Evolutionary conservation across 2,329 filamentous ascomycete species (phyloP).

Genomic region (Paecilomyces sp.): DNA sequence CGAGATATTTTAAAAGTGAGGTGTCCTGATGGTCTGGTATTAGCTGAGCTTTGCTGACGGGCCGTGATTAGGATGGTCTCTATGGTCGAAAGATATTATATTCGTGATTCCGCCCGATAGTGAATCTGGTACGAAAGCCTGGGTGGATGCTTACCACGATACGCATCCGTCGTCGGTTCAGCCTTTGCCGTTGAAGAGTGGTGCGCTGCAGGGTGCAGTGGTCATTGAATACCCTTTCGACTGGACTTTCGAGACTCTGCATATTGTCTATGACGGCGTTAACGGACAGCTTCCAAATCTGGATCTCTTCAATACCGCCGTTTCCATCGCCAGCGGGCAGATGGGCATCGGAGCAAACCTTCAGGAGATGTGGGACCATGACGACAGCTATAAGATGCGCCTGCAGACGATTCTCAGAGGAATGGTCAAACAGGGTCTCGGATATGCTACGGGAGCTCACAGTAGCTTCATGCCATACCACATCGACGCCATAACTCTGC

Average conservation of each 20-base stretch:
- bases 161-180: slow-evolving; percentile 67
- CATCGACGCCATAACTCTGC: slow-evolving; percentile 88
- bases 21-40: neutral
- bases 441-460: slow-evolving; percentile 82
- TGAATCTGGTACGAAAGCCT: slow-evolving; percentile 83
- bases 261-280: slow-evolving; percentile 89
- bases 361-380: slow-evolving; percentile 76
- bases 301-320: slow-evolving; percentile 90
- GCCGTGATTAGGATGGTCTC: slow-evolving; percentile 63
- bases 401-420: slow-evolving; percentile 83
- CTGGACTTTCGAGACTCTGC: slow-evolving; percentile 75
- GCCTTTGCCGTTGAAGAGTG: slow-evolving; percentile 79
- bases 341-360: slow-evolving; percentile 81
- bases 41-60: slow-evolving; percentile 9
- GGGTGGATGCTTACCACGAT: slow-evolving; percentile 97
- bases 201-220: slow-evolving; percentile 83
- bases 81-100: slow-evolving; percentile 99
- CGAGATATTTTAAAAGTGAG: slow-evolving; percentile 84
- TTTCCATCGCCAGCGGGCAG: slow-evolving; percentile 79
- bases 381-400: slow-evolving; percentile 71
- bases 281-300: slow-evolving; percentile 95
- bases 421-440: slow-evolving; percentile 86
- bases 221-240: slow-evolving; percentile 90
- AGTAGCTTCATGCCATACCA: slow-evolving; percentile 97
- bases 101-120: slow-evolving; percentile 85